A percentile compares a stretch with the other conserved stretches of the same genome.
These are phyloP conservation scores for Blastocystis sp. DNA, from an alignment of 352 stramenopile species.

Conservation along the genomic window DNA sequence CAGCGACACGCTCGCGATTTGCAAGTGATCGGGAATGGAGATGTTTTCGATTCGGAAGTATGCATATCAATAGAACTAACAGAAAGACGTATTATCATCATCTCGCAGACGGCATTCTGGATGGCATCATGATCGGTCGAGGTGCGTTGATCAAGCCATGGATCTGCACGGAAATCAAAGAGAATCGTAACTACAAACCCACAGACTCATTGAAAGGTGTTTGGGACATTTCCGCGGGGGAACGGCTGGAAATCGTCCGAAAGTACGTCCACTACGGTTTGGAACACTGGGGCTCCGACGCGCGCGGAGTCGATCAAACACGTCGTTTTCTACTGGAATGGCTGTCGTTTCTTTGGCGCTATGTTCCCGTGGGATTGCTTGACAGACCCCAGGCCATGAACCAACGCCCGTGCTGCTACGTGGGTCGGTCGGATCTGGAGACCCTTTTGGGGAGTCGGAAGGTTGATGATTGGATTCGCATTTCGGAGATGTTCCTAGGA, in stretches of 20 bases:
- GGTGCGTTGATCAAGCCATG: constrained; percentile 96
- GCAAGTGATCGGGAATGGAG: constrained; percentile 80
- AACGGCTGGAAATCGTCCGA: constrained; percentile 88
- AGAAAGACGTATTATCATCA: constrained; percentile 73
- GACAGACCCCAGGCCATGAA: constrained; percentile 93
- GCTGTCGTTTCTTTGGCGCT: constrained; percentile 93
- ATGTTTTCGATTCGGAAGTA: constrained; percentile 65
- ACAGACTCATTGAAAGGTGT: neutral
- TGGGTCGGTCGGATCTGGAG: constrained; percentile 83
- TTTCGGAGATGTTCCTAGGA: constrained; percentile 93
- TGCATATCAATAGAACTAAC: neutral
- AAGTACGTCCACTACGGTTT: constrained; percentile 90
- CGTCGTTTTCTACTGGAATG: constrained; percentile 94
- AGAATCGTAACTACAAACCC: constrained; percentile 65
- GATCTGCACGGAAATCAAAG: constrained; percentile 96
- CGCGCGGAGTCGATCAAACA: constrained; percentile 90
- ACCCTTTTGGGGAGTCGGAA: constrained; percentile 74
- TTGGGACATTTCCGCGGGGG: constrained; percentile 64
- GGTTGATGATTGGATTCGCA: constrained; percentile 91
- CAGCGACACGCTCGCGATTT: constrained; percentile 62
- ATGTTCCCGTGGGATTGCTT: constrained; percentile 92
- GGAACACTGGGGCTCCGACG: constrained; percentile 94
- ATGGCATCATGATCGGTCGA: constrained; percentile 78
- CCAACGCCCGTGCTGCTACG: constrained; percentile 78
- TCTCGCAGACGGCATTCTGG: constrained; percentile 71